Evolutionary conservation across 495 filamentous ascomycete species (phyloP), one percentile per base, ranked within the genome.

Genomic region (Bathelium albidoporum): DNA sequence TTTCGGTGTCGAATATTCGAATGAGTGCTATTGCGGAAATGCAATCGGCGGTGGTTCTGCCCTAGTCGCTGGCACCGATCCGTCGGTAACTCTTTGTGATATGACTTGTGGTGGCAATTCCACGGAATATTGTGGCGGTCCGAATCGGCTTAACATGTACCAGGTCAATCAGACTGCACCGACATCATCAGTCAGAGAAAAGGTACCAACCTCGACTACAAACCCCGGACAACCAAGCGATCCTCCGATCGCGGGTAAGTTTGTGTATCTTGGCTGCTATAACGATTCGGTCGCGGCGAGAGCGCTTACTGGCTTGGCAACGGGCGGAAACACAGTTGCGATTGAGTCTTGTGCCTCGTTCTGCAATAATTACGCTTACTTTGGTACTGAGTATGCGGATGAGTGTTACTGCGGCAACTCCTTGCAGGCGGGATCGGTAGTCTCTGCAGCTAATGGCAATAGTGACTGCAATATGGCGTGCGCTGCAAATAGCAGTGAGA

Each of bases 11-110:
- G 76, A 78, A 59, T 76, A 73, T 59, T 61, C 65, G 2, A 66
- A 67, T 28, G 75, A 78, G 52, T 78, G 75, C 61, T 77, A 75
- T 62, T 77, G 73, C 59, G 77, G 76, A 3, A 69, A 73, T 44
- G 67, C 44, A 34, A 10, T 70, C 12, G 29, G 52, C 22, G 24
- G 3, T 18, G 60, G 60, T 24, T 29, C 60, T 39, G 32, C 7
- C 11, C 60, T 62, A 22, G 24, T 53, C 11, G 22, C 68, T 24
- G 63, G 60, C 32, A 60, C 55, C 16, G 63, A 62, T 45, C 61
- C 63, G 7, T 55, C 26, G 16, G 59, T 66, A 20, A 68, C 36
- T 53, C 71, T 60, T 1, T 75, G 73, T 59, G 68, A 59, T 24
- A 73, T 70, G 63, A 24, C 66, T 9, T 76, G 74, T 52, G 61